phyloP scores from a whole-genome alignment of 108 stramenopile genomes.

The Conticribra guillardii region DNA sequence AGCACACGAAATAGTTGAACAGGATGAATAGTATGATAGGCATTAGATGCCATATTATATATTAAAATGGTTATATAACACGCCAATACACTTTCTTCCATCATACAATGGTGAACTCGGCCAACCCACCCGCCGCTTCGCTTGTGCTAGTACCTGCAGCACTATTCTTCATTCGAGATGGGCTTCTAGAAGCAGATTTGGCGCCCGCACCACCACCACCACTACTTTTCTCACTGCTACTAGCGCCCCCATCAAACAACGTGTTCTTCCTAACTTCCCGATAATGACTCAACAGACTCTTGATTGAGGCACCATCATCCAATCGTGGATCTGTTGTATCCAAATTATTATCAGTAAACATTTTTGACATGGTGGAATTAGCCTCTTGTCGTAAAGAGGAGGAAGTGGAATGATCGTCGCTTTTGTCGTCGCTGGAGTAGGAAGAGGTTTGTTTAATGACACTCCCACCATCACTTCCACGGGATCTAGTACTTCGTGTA shows the following conservation, averaged over 20 bases:
- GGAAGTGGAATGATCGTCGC: constrained; percentile 29
- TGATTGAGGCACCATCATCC: constrained; percentile 53
- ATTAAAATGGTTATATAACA: too few species aligned
- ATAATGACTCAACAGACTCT: constrained; percentile 45
- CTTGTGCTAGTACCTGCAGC: constrained; percentile 23
- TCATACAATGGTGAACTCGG: constrained; percentile 51
- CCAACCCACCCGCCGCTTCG: constrained; percentile 33
- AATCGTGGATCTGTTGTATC: constrained; percentile 38
- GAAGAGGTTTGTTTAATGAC: too few species aligned
- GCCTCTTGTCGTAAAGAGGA: constrained; percentile 38
- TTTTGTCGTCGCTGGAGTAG: constrained; percentile 19
- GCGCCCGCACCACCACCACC: background rate
- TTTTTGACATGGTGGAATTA: constrained; percentile 26
- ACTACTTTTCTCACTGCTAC: background rate
- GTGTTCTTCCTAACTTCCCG: constrained; percentile 48
- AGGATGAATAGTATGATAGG: too few species aligned
- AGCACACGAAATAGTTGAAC: too few species aligned
- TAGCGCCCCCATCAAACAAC: constrained; percentile 14
- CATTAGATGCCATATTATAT: too few species aligned
- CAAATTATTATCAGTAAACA: constrained; percentile 28
- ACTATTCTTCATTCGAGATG: background rate
- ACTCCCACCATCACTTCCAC: too few species aligned
- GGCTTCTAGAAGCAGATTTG: background rate
- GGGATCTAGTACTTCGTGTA: too few species aligned
- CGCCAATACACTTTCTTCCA: too few species aligned